These are phyloP conservation scores for Neoboletus brunneissimus DNA, from an alignment of 768 basidiomycete genomes.

Conservation along the genomic window DNA sequence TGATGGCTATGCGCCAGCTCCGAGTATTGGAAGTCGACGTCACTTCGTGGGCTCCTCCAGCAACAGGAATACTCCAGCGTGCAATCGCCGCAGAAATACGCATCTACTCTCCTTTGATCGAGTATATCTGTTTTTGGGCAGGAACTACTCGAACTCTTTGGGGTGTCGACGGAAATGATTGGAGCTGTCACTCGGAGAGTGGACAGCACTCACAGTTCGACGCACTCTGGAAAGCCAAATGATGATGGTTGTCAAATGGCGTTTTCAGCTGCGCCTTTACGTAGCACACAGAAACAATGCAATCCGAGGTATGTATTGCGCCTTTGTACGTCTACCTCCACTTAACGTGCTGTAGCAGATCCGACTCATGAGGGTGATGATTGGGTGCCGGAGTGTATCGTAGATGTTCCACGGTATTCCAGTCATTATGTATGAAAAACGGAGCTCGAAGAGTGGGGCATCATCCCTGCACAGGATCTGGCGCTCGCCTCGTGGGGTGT, in stretches of 20 bases:
- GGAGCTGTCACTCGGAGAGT: conserved; percentile 27
- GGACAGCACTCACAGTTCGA: conserved; percentile 29
- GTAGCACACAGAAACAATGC: conserved; percentile 20
- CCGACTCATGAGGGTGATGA: conserved; percentile 19
- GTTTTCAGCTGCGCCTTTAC: conserved; percentile 24
- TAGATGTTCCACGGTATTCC: conserved; percentile 25
- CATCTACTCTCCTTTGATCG: conserved; percentile 37
- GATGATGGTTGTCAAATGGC: conserved; percentile 13
- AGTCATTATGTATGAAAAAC: conserved; percentile 32
- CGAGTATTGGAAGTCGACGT: conserved; percentile 38
- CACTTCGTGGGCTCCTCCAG: conserved; percentile 33
- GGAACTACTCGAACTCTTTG: conserved; percentile 29
- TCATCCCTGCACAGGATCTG: conserved; percentile 23
- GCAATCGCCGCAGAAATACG: conserved; percentile 39
- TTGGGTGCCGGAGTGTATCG: conserved; percentile 21
- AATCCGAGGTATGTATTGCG: conserved; percentile 21
- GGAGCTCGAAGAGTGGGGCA: conserved; percentile 22
- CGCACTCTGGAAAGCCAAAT: conserved; percentile 30
- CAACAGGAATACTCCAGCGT: conserved; percentile 33
- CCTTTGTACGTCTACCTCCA: conserved; percentile 25
- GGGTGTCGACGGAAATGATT: conserved; percentile 37
- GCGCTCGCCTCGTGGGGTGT: conserved; percentile 31
- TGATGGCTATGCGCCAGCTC: conserved; percentile 36
- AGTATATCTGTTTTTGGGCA: conserved; percentile 35
- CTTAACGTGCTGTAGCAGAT: conserved; percentile 21